These are phyloP conservation scores for Thielaviopsis musarum DNA, from an alignment of 2,329 filamentous ascomycete genomes.

Conservation along the genomic window DNA sequence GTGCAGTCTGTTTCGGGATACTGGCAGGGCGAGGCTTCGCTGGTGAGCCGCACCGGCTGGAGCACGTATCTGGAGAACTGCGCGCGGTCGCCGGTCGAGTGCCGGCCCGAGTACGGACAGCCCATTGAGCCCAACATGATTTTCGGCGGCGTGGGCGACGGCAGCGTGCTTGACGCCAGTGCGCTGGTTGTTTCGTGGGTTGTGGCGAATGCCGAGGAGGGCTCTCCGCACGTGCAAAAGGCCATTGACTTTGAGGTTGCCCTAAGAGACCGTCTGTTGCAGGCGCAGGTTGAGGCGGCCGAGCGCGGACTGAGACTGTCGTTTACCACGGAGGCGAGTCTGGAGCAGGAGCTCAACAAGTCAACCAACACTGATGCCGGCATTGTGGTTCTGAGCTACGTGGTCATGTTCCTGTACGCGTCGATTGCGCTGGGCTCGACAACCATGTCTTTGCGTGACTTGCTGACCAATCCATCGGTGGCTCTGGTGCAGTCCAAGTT, in stretches of 20 bases:
- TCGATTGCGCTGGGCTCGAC: conserved; percentile 84
- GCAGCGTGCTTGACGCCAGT: conserved; percentile 49
- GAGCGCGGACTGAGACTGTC: conserved; percentile 70
- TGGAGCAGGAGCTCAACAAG: conserved; percentile 93
- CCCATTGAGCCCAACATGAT: conserved; percentile 75
- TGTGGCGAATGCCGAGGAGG: conserved; percentile 69
- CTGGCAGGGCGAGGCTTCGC: conserved; percentile 50
- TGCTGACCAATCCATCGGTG: conserved; percentile 67
- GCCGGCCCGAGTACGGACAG: conserved; percentile 76
- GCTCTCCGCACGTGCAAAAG: conserved; percentile 47
- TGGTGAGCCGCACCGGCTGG: conserved; percentile 54
- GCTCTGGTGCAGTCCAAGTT: conserved; percentile 94
- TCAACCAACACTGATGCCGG: conserved; percentile 96
- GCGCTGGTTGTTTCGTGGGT: conserved; percentile 92
- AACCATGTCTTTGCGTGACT: conserved; percentile 56
- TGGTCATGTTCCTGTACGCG: conserved; percentile 97
- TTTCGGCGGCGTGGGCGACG: conserved; percentile 59
- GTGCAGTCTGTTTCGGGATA: conserved; percentile 87
- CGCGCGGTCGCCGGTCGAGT: conserved; percentile 62
- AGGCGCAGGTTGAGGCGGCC: conserved; percentile 64
- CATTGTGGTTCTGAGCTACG: conserved; percentile 89
- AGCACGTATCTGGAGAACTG: conserved; percentile 54
- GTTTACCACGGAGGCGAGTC: conserved; percentile 86
- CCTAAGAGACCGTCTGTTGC: conserved; percentile 55
- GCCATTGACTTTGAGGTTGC: conserved; percentile 84